Base-by-base conservation (phyloP, 2,329 filamentous ascomycete genomes). In the Didymella keratinophila region DNA sequence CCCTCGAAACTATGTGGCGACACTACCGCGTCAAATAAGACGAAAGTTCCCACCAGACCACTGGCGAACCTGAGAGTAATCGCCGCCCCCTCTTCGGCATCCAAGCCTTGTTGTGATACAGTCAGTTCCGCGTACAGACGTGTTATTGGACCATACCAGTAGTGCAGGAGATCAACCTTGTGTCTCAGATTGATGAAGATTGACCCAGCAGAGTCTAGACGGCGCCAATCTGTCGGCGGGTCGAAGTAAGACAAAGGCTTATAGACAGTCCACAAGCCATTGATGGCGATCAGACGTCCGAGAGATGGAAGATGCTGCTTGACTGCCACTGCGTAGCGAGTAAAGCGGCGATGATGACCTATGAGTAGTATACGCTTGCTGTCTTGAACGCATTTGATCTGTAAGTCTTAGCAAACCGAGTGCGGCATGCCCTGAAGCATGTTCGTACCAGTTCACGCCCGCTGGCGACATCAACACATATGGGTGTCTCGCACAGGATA, bases 331-430 rank as follows among this genome's bases (percentile, higher is more conserved):
- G 30, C 41, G 20, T 34, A 45, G 6, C 39, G 49, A 16, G 45
- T 52, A 30, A 52, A 52, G 41, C 39, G 41, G 8, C 41, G 49
- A 18, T 52, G 49, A 16, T 52, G 49, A 27, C 49, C 49, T 27
- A 37, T 52, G 1, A 45, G 27, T 12, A 52, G 41, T n/a, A 4
- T 28, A 2, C 30, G 41, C 16, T 45, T 52, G 30, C 20, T 36
- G 0, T 27, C 9, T 16, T 37, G 18, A 3, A 41, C 49, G 21
- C 37, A 52, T 36, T 52, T 21, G 39, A 52, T 21, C 37, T 52
- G 20, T 7, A 27, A 1, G 16, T 9, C 16, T 34, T 36, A 34
- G 25, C 16, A 5, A 10, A 14, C 11, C 8, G 7, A 49, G 9
- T 4, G 32, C n/a, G 12, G 8, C 10, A 6, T 25, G 5, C 11